Conservation (phyloP, 176 grass and related monocot species). For the Themeda triandra region DNA sequence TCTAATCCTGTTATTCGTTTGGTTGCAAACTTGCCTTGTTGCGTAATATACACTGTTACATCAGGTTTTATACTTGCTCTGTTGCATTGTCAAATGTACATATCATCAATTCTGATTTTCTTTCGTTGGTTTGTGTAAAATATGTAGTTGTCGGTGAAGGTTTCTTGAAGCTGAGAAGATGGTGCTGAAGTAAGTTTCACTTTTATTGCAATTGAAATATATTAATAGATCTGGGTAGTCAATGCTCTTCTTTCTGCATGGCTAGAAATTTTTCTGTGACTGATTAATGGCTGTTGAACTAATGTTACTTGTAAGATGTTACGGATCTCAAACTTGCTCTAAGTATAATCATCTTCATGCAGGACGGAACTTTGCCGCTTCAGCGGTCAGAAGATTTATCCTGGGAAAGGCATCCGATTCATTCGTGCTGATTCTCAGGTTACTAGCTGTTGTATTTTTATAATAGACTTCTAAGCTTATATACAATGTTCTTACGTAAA, state of each 20-base stretch:
- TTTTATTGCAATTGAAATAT: neutral
- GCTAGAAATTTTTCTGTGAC: neutral
- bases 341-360: neutral
- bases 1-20: neutral
- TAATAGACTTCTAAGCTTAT: neutral
- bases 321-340: neutral
- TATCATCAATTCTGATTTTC: neutral
- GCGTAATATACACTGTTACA: neutral
- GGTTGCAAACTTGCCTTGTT: neutral
- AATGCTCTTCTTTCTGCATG: neutral
- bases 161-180: slow-evolving; percentile 48
- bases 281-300: neutral
- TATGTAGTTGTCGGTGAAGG: slow-evolving; percentile 19
- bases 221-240: neutral
- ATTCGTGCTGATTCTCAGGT: slow-evolving; percentile 87
- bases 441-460: neutral
- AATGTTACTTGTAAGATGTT: neutral
- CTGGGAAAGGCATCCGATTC: slow-evolving; percentile 86
- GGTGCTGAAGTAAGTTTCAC: slow-evolving; percentile 69
- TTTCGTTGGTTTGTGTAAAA: neutral
- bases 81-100: neutral
- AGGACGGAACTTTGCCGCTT: slow-evolving; percentile 98
- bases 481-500: neutral
- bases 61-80: neutral
- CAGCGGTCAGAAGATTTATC: slow-evolving; percentile 89